Base-by-base conservation (phyloP, 257 asterid genomes). In the Coffea eugenioides region DNA sequence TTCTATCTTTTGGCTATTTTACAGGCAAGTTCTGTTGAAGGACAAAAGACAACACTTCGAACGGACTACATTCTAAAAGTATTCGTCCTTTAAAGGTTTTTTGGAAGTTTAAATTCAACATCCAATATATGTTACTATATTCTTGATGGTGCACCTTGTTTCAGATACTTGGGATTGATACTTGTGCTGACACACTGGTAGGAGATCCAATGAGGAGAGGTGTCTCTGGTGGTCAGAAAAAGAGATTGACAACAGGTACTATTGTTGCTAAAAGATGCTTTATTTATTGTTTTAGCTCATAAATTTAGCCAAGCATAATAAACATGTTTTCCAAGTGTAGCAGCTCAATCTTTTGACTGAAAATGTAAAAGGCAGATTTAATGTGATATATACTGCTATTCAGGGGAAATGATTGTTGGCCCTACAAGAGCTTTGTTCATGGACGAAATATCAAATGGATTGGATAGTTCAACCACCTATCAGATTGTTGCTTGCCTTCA, bases 151-250 rank as follows among this genome's bases (percentile, higher is more conserved):
- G 70, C 70, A 3, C 11, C 18, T 10, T n/a, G 15, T 52, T 49
- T 71, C 80, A 90, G 92, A 90, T 88, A 78, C 89, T 90, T 52
- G 94, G 94, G 57, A 89, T 90, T 59, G 92, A 90, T 78, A 74
- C 83, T 23, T 90, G 92, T 82, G 89, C 89, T 43, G 90, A 88
- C 77, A 88, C 89, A 20, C 52, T 84, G 12, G 79, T 64, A 73
- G 94, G 92, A 71, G 91, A 90, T 84, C 81, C 84, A 71, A 87
- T 88, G 90, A 85, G 89, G 59, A 78, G 88, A 84, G 92, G 92
- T 46, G 85, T 90, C 43, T 90, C 92, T 3, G 92, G 92, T 69
- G 92, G 94, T 52, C 90, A 90, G 82, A 90, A 90, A 84, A 90
- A 90, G 83, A 81, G 93, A 82, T 75, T 90, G 75, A 88, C 93